Evolutionary conservation across 495 filamentous ascomycete species (phyloP), one percentile per base, ranked within the genome.

Genomic region (Immersiella caudata): DNA sequence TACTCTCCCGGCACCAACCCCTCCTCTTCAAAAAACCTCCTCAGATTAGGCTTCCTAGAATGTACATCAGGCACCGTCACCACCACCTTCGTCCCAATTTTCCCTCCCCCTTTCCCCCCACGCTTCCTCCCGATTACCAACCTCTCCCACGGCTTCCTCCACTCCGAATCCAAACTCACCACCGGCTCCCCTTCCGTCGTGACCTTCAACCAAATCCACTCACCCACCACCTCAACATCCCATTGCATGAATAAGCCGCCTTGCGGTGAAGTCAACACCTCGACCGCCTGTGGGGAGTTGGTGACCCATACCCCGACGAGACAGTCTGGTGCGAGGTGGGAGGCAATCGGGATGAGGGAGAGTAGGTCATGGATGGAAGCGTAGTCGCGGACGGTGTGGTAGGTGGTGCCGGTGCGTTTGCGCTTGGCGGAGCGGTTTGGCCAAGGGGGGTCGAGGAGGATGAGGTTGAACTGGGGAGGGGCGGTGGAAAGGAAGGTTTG

Each of bases 371-470:
- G 56, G 20, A 79, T 79, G 56, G 79, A 78, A 50, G 75, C 69
- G 16, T 79, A 70, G 35, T 75, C 73, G 9, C 79, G 70, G 14
- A 82, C 79, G n/a, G 86, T 89, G 0, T 74, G 68, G 76, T 97
- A 97, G 22, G 16, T 29, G 26, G 66, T 50, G 54, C 79, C 40
- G 26, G 66, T 50, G 54, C 79, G 78, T 60, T 89, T 89, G 20
- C 94, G 87, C 61, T 85, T 84, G 11, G 89, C 95, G 24, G 93
- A 97, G n/a, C 86, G 84, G 73, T 97, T 97, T 1, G 92, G 90
- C 94, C 94, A 99, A 2, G 95, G 95, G 21, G 95, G 95, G 74
- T 98, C 95, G 8, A 98, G 84, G 25, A 97, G 77, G 56, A 97
- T 85, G 46, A 97, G 80, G 74, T 94, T 83, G 79, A 97, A 97